These are phyloP conservation scores for Termitomyces sp. DNA, from an alignment of 768 basidiomycete genomes.

Conservation along the genomic window DNA sequence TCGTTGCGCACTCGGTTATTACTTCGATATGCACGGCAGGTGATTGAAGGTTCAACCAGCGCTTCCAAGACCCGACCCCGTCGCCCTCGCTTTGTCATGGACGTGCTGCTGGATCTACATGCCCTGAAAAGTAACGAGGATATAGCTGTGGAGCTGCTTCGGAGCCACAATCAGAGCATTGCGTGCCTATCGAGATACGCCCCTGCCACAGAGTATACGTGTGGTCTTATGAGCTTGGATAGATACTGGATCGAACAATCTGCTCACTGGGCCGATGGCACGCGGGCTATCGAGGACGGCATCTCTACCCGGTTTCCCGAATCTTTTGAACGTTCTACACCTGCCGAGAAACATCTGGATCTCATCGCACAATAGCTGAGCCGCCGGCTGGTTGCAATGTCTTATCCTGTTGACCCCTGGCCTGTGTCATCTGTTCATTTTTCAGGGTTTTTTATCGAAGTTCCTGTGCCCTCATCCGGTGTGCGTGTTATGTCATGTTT, in stretches of 20 bases:
- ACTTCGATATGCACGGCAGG: conserved; percentile 29
- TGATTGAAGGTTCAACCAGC: conserved; percentile 24
- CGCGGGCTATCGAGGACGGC: conserved; percentile 12
- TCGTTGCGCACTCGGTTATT: conserved; percentile 16
- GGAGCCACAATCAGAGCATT: conserved; percentile 11
- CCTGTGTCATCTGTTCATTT: background rate
- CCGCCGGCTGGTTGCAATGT: background rate
- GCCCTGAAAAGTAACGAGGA: conserved; percentile 28
- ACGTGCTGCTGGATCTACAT: conserved; percentile 43
- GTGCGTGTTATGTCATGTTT: background rate
- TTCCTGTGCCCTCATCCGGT: background rate
- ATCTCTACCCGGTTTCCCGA: conserved; percentile 28
- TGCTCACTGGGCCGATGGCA: conserved; percentile 23
- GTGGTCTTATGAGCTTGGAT: conserved; percentile 29
- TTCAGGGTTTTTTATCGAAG: background rate
- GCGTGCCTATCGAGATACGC: conserved; percentile 12
- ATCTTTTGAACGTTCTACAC: conserved; percentile 48
- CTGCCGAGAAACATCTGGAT: conserved; percentile 18
- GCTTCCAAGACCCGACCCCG: background rate
- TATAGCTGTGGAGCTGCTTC: conserved; percentile 26
- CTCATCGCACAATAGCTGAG: background rate
- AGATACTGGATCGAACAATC: conserved; percentile 38
- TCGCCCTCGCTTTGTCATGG: conserved; percentile 42
- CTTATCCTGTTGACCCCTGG: background rate
- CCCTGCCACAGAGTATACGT: conserved; percentile 16